phyloP scores from a whole-genome alignment of 805 yeast species.

The Wickerhamiella parazyma region DNA sequence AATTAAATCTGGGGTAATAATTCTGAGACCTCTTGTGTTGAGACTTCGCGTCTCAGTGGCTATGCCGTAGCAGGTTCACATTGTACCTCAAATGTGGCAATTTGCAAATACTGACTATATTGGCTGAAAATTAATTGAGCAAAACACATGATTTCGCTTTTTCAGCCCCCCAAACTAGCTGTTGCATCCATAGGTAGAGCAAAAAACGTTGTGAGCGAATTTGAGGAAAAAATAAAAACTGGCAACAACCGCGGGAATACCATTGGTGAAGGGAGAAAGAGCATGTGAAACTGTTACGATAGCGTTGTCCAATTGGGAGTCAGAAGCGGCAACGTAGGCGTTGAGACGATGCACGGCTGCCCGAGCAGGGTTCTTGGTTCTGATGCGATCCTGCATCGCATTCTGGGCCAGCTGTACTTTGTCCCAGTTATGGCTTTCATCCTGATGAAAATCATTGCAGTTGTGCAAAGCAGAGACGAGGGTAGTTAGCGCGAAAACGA shows the following conservation, averaged over 20 bases:
- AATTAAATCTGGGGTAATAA: no score
- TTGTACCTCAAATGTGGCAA: no score
- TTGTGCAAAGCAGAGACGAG: slow-evolving; percentile 11
- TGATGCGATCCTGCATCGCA: slow-evolving; percentile 12
- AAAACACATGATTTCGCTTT: no score
- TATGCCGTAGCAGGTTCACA: no score
- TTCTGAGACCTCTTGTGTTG: no score
- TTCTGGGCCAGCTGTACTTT: slow-evolving; percentile 16
- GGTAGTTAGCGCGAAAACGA: slow-evolving; percentile 13
- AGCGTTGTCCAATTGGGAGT: slow-evolving; percentile 24
- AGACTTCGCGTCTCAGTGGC: no score
- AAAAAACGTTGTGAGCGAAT: no score
- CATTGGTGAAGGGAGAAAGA: slow-evolving; percentile 15
- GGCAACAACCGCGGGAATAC: slow-evolving; percentile 14
- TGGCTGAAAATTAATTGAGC: no score
- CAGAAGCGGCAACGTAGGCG: slow-evolving; percentile 19
- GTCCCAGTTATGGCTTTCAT: slow-evolving; percentile 9
- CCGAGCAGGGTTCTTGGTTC: not conserved
- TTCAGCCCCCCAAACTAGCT: no score
- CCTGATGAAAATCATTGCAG: slow-evolving; percentile 8
- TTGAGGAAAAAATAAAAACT: no score
- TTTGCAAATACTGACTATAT: no score
- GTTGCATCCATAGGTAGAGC: no score
- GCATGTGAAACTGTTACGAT: slow-evolving; percentile 15
- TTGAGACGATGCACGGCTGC: not conserved